phyloP scores from a whole-genome alignment of 179 eudicot species.

The Drosera spatulata region DNA sequence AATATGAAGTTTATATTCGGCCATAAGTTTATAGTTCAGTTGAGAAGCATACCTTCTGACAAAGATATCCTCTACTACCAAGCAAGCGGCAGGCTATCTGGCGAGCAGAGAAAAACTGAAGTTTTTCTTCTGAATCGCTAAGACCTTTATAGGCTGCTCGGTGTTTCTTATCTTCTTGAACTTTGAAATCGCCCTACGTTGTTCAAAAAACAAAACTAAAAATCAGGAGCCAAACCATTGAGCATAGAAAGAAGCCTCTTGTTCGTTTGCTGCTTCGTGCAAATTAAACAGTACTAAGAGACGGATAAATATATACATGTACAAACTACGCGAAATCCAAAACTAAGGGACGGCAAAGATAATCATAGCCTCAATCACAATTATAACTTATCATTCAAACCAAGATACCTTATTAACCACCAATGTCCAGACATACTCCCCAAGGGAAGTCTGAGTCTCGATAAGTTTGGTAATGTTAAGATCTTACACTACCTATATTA shows the following conservation, averaged over 20 bases:
- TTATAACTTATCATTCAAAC: too few relatives aligned
- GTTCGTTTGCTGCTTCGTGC: background rate
- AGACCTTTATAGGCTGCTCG: slow-evolving; percentile 65
- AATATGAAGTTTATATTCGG: too few relatives aligned
- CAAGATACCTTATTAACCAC: too few relatives aligned
- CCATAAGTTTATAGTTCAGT: too few relatives aligned
- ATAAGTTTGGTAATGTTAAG: too few relatives aligned
- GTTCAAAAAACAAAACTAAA: background rate
- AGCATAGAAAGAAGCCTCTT: background rate
- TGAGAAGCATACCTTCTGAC: slow-evolving; percentile 59
- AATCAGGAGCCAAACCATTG: background rate
- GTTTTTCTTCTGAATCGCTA: slow-evolving; percentile 55
- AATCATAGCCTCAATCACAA: too few relatives aligned
- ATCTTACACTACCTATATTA: too few relatives aligned
- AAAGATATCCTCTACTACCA: slow-evolving; percentile 93
- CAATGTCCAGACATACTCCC: too few relatives aligned
- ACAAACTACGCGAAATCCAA: too few relatives aligned
- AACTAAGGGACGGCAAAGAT: too few relatives aligned
- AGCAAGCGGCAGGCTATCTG: slow-evolving; percentile 97
- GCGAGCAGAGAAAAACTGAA: slow-evolving; percentile 82
- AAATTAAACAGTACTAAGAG: background rate
- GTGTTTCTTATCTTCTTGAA: slow-evolving; percentile 81
- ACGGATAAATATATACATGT: too few relatives aligned
- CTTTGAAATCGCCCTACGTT: slow-evolving; percentile 74
- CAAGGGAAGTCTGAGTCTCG: too few relatives aligned